phyloP scores from a whole-genome alignment of 441 rosid genomes.

The Mallotus japonicus region DNA sequence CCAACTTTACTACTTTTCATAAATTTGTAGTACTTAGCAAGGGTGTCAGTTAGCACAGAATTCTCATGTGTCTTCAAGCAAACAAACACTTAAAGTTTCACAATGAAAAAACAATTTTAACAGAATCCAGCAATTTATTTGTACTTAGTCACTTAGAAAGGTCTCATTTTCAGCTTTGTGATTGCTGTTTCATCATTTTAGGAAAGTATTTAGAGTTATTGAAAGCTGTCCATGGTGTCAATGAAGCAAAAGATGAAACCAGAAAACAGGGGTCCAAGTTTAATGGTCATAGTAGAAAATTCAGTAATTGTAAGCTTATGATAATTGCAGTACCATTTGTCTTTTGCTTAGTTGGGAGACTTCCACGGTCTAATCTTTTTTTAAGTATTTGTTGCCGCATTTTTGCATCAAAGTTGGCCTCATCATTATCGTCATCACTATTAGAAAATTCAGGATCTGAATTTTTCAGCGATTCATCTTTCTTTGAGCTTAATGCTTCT shows the following conservation, averaged over 20 bases:
- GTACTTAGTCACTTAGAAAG: constrained; percentile 1
- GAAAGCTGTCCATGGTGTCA: not conserved
- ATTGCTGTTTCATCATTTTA: not conserved
- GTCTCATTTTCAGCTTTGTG: not conserved
- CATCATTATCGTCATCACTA: constrained; percentile 51
- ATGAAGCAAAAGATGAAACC: not conserved
- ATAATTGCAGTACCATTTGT: constrained; percentile 42
- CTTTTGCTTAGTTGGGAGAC: constrained; percentile 50
- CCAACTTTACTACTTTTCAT: constrained; percentile 4
- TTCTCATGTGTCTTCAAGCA: not conserved
- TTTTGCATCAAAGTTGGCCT: constrained; percentile 71
- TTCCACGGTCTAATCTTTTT: constrained; percentile 62
- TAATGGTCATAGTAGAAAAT: not conserved
- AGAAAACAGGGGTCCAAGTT: not conserved
- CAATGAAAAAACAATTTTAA: constrained; percentile 7
- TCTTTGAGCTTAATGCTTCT: constrained; percentile 70
- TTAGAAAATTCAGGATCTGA: constrained; percentile 35
- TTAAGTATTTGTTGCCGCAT: constrained; percentile 78
- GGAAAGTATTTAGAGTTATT: not conserved
- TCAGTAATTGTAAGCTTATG: not conserved
- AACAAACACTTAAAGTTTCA: not conserved
- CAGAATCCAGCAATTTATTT: not conserved
- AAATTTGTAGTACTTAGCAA: constrained; percentile 8
- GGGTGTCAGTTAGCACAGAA: constrained; percentile 1
- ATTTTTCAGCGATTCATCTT: constrained; percentile 47